Base-by-base conservation (phyloP, 495 filamentous ascomycete species). In the Neurospora sp. region DNA sequence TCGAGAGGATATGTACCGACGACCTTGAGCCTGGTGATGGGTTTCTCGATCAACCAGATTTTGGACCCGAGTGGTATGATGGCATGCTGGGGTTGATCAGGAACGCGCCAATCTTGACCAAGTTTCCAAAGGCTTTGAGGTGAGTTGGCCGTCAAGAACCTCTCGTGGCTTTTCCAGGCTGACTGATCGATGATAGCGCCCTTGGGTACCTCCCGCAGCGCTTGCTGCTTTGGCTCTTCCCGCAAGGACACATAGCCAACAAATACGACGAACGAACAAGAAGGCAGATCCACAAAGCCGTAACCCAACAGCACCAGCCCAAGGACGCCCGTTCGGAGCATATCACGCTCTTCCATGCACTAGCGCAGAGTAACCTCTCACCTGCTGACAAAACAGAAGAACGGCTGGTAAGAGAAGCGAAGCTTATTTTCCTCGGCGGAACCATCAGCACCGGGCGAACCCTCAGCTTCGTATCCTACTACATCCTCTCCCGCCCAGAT, bases 301-400 rank as follows among this genome's bases (percentile, higher is more conserved):
- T 69, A 69, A 69, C 37, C 9, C 27, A 68, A 42, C 27, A n/a
- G 42, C 59, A 71, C 16, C 7, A 16, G 40, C 9, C 53, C 4
- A 42, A 74, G 59, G 31, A 38, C n/a, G 0, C 22, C 27, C 45
- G 8, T 8, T 40, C 14, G 8, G 41, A 70, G 38, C 35, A 39
- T 61, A 8, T 7, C 48, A 61, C 79, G 1, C 22, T 81, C 37
- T 81, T 82, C 70, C 75, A 69, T 16, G 70, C 79, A 45, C 59
- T 81, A n/a, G 44, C 78, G 35, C 72, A 70, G 16, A 80, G 79
- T 61, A 73, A 76, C 68, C 74, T 82, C 73, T 78, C 79, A 4
- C 75, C 73, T 40, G 78, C 76, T 3, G 82, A 83, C 65, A 65
- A 48, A 14, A 73, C 76, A 0, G 70, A 70, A 14, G 73, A 79